Percentiles rank a stretch among this genome's conserved stretches.
Conservation (phyloP, 352 stramenopile genomes). For the Globisporangium orthogonon region DNA sequence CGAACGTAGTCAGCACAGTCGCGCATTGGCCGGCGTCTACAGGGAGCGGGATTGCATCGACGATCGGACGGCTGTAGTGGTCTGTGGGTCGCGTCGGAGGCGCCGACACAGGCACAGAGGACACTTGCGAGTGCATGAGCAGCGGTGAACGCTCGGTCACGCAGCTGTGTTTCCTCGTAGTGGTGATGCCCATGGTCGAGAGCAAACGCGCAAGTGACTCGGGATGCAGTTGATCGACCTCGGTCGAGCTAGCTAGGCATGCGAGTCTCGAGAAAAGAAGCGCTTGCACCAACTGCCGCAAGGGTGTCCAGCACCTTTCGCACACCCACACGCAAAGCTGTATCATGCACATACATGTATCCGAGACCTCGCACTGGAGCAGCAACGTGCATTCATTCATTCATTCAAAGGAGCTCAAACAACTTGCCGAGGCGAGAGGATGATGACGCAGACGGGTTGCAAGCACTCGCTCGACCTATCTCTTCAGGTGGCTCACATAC, state of each 20-base stretch:
- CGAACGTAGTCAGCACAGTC: not conserved
- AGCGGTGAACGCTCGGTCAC: conserved; percentile 7
- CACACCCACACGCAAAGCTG: too few species aligned
- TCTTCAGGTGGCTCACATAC: conserved; percentile 49
- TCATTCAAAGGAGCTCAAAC: too few species aligned
- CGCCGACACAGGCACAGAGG: not conserved
- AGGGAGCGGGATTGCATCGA: conserved; percentile 6
- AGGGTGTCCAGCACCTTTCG: too few species aligned
- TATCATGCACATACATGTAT: too few species aligned
- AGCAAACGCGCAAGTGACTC: not conserved
- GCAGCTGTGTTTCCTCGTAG: not conserved
- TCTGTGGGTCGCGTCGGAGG: not conserved
- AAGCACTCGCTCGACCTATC: conserved; percentile 7
- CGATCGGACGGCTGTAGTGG: conserved; percentile 1
- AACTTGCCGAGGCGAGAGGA: too few species aligned
- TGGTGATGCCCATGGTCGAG: not conserved
- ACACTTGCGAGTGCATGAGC: not conserved
- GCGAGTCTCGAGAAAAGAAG: too few species aligned
- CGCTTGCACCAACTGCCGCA: too few species aligned
- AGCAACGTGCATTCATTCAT: too few species aligned
- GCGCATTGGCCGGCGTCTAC: not conserved
- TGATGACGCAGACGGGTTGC: too few species aligned
- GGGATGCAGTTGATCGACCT: too few species aligned
- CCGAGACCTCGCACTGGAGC: too few species aligned
- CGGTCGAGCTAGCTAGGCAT: too few species aligned